Evolutionary conservation across 306 rosid genomes (phyloP).

Genomic region (Cucurbita pepo): DNA sequence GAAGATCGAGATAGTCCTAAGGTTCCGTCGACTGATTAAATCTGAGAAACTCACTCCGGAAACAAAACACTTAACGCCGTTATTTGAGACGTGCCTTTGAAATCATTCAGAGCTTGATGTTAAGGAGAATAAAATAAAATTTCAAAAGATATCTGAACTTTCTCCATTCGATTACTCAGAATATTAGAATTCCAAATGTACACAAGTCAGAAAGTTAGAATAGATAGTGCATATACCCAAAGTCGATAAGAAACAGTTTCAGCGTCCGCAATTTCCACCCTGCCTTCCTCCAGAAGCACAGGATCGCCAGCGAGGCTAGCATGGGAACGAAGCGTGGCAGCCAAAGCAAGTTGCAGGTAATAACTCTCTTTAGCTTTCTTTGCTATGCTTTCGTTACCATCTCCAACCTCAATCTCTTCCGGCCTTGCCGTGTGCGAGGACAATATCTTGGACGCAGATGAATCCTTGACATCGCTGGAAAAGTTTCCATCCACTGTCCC

Average conservation of each 20-base stretch:
- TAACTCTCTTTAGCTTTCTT: slow-evolving; percentile 42
- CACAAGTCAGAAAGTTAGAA: background rate
- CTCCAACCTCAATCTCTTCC: slow-evolving; percentile 10
- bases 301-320: slow-evolving; percentile 54
- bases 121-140: background rate
- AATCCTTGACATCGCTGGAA: slow-evolving; percentile 40
- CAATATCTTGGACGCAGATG: slow-evolving; percentile 14
- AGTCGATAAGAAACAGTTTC: slow-evolving; percentile 80
- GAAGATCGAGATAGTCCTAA: background rate
- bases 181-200: background rate
- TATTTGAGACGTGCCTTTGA: background rate
- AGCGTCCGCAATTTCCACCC: slow-evolving; percentile 38
- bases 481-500: slow-evolving; percentile 54
- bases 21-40: background rate
- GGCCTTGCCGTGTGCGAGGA: slow-evolving; percentile 16
- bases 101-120: background rate
- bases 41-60: background rate
- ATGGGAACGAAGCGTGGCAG: slow-evolving; percentile 45
- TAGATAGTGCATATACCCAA: slow-evolving; percentile 40
- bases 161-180: background rate
- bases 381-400: slow-evolving; percentile 15
- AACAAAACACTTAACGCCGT: background rate
- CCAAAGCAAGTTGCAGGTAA: slow-evolving; percentile 40
- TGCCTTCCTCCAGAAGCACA: slow-evolving; percentile 24
- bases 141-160: background rate